phyloP scores from a whole-genome alignment of 306 rosid species.

The Herpetospermum pedunculosum region DNA sequence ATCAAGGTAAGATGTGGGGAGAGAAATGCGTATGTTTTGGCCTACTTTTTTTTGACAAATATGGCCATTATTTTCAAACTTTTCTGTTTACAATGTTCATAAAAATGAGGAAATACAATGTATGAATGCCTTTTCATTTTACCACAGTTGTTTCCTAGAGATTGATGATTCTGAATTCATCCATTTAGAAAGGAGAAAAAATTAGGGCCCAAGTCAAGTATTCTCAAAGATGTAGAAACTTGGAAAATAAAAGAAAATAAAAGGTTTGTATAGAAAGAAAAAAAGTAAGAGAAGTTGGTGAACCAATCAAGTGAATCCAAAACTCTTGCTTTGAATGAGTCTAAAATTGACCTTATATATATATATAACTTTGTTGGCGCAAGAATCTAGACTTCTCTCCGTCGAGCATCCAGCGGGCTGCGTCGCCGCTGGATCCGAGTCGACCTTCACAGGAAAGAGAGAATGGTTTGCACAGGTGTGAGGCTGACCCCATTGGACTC shows the following conservation, averaged over 20 bases:
- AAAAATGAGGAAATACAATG: neutral
- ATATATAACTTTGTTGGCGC: no score
- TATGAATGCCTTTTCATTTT: neutral
- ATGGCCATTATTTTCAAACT: conserved; percentile 1
- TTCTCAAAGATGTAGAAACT: neutral
- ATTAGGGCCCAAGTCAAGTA: neutral
- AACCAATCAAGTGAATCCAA: neutral
- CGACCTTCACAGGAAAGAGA: no score
- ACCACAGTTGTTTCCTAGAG: neutral
- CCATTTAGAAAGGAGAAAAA: neutral
- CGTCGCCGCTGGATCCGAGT: no score
- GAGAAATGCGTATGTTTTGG: conserved; percentile 18
- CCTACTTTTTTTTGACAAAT: conserved; percentile 34
- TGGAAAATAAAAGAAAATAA: neutral
- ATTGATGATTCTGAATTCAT: neutral
- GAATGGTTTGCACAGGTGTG: no score
- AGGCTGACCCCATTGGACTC: no score
- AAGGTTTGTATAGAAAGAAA: neutral
- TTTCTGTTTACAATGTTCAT: neutral
- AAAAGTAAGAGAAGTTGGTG: neutral
- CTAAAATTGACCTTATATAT: neutral
- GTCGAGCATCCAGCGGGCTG: no score
- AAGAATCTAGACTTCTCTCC: no score
- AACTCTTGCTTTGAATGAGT: neutral
- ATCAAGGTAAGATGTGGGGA: conserved; percentile 23